phyloP scores from a whole-genome alignment of 768 basidiomycete species.

The Psilocybe sp. region DNA sequence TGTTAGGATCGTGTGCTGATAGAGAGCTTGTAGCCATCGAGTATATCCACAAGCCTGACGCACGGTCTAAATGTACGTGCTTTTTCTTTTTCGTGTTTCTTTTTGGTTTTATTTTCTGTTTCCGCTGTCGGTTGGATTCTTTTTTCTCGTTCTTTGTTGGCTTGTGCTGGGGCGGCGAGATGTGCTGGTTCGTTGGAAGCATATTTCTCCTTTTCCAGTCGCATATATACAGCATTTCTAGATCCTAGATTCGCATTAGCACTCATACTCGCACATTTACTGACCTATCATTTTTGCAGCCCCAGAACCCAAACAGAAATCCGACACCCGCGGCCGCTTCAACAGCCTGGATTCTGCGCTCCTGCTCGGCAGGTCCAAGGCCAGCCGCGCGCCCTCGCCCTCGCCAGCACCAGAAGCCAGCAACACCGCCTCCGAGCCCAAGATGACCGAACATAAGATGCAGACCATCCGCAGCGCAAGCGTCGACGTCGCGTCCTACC shows the following conservation, averaged over 20 bases:
- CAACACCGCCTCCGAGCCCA: no score
- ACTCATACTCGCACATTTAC: neutral
- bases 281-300: constrained; percentile 26
- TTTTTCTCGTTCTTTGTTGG: neutral
- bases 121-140: neutral
- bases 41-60: constrained; percentile 23
- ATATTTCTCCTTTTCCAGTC: constrained; percentile 1
- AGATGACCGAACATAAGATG: no score
- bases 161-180: neutral
- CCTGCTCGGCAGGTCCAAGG: constrained; percentile 29
- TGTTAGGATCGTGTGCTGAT: neutral
- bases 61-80: constrained; percentile 39
- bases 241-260: neutral
- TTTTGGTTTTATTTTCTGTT: neutral
- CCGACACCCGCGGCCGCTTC: constrained; percentile 48
- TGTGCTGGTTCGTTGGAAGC: no score
- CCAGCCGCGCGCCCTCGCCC: constrained; percentile 16
- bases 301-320: constrained; percentile 39
- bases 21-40: constrained; percentile 16
- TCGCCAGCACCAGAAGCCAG: neutral
- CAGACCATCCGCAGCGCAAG: no score
- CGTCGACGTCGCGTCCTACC: no score
- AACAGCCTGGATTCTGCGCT: constrained; percentile 56
- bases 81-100: neutral
- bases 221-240: neutral